Base-by-base conservation (phyloP, 2,329 filamentous ascomycete genomes). In the Blumeria graminis region DNA sequence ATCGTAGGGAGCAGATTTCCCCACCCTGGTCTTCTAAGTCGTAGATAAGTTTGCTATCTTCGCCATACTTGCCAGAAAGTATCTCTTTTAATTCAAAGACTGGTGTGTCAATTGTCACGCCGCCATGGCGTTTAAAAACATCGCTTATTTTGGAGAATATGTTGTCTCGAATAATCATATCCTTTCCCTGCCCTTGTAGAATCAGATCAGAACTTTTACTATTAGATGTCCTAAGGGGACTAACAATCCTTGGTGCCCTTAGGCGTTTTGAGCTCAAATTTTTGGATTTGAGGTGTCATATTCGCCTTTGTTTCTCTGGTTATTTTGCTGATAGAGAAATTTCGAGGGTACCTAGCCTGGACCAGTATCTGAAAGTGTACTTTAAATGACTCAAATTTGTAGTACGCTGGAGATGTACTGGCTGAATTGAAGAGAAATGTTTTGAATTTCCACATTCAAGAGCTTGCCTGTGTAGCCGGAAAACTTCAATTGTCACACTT, bases 1-100 rank as follows among this genome's bases (percentile, higher is more conserved):
- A 94, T 64, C 87, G 80, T 60, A 94, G 74, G 22, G 86, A 88
- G 69, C 82, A 86, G 58, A 87, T 73, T 71, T 94, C 87, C 61
- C 87, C 86, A 64, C 87, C 86, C 68, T 93, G 87, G 67, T 93
- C 86, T 65, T 84, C 81, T 61, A 92, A 76, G 67, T 93, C 85
- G 71, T 93, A 93, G 70, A 93, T 93, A 68, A 94, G 81, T 69
- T 90, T 90, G 65, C 82, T 86, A 69, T 94, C 87, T 71, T 94
- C 87, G 67, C 87, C 87, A 72, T 93, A 93, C 72, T 94, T 93
- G 59, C 86, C 87, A 18, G 86, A 76, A 41, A 94, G 76, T 61
- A 93, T 90, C 63, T 93, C 86, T 67, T 82, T 83, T 60, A 92
- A 74, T 69, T 94, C 87, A 67, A 94, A 94, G 58, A 92, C 86